These are phyloP conservation scores for Xylaria sp. DNA, from an alignment of 2,329 filamentous ascomycete genomes.

Conservation along the genomic window DNA sequence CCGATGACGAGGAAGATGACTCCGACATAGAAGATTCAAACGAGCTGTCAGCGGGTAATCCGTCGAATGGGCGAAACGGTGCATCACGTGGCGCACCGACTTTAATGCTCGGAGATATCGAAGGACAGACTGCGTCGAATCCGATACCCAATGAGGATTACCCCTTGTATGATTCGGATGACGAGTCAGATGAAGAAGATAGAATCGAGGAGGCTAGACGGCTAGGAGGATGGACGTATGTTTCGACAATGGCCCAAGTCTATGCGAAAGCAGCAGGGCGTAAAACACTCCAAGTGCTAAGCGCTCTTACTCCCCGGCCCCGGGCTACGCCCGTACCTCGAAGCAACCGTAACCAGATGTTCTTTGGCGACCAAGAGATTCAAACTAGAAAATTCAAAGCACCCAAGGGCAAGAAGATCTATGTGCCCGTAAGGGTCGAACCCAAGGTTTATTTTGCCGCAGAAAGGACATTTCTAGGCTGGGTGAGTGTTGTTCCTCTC, in stretches of 20 bases:
- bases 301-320: conserved; percentile 61
- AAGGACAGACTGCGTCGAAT: conserved; percentile 77
- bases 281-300: conserved; percentile 51
- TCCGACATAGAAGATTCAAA: conserved; percentile 66
- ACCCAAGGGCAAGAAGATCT: conserved; percentile 86
- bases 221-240: conserved; percentile 78
- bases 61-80: conserved; percentile 27
- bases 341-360: conserved; percentile 57
- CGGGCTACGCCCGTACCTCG: conserved; percentile 62
- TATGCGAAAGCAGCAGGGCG: conserved; percentile 52
- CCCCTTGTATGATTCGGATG: conserved; percentile 88
- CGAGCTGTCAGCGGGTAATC: conserved; percentile 26
- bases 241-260: conserved; percentile 60
- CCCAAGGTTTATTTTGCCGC: conserved; percentile 98
- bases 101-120: conserved; percentile 63
- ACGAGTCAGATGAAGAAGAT: conserved; percentile 78
- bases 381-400: conserved; percentile 69
- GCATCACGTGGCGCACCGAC: conserved; percentile 31
- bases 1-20: conserved; percentile 76
- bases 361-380: conserved; percentile 62
- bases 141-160: conserved; percentile 71
- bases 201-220: conserved; percentile 78
- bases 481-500: conserved; percentile 61
- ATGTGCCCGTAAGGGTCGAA: conserved; percentile 93
- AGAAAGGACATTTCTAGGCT: conserved; percentile 93